Base-by-base conservation (phyloP, 139 green algal species). In the Chlorella ohadii region DNA sequence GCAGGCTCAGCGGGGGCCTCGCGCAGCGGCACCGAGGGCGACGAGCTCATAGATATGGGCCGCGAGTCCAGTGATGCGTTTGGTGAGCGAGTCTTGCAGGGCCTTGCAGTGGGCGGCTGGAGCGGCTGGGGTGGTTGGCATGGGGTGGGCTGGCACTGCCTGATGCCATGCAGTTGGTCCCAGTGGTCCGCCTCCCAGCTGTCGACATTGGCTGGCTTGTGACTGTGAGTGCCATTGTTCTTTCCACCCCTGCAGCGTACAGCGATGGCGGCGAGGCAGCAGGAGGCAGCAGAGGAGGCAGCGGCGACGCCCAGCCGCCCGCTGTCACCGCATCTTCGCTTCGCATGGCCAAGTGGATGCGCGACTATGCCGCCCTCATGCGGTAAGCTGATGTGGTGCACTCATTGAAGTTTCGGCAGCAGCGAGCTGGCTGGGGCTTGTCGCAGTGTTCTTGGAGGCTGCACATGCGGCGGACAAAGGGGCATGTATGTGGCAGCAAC, bases 361-460 rank as follows among this genome's bases (percentile, higher is more conserved):
- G 67, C 7, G 83, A 93, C 51, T 93, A 93, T 66, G 86, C 71
- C 0, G 28, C 70, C 23, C 88, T 93, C 11, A 93, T 93, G 89
- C 72, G 86, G 85, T 91, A 38, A 59, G 76, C 51, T 19, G 44
- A n/a, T 44, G 44, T 5, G 1, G 0, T 34, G 70, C 31, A 5
- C 55, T 13, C 20, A 25, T 12, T 31, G 31, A 25, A 13, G 57
- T 6, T 1, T 15, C 20, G 33, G n/a, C n/a, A n/a, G n/a, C n/a
- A 64, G 47, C 39, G 20, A 13, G 47, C 6, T 39, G 64, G 64
- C 28, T 38, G 15, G 64, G 5, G 64, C n/a, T n/a, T n/a, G n/a
- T n/a, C n/a, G n/a, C n/a, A n/a, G n/a, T n/a, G n/a, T n/a, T n/a
- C n/a, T n/a, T n/a, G n/a, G n/a, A n/a, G n/a, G n/a, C n/a, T n/a